Conservation (phyloP, 495 filamentous ascomycete species). For the Aspergillus indologenus region DNA sequence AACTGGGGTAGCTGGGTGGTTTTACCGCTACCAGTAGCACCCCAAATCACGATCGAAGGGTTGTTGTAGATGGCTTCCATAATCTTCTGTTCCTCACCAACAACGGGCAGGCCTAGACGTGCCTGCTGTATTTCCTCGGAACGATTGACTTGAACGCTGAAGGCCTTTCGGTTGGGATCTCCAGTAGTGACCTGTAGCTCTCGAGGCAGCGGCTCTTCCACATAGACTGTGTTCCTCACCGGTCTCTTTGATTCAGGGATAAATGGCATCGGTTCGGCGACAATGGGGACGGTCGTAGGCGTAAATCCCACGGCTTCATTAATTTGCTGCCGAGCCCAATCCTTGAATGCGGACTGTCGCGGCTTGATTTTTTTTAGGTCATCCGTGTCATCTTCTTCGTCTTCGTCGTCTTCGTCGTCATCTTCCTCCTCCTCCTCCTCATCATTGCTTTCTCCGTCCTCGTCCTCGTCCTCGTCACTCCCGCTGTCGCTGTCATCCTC, state of each 20-base stretch:
- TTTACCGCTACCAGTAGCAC: slow-evolving; percentile 94
- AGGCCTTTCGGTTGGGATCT: slow-evolving; percentile 67
- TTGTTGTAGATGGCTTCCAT: slow-evolving; percentile 97
- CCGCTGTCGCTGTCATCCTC: slow-evolving; percentile 10
- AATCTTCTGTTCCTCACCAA: slow-evolving; percentile 93
- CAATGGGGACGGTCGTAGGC: slow-evolving; percentile 41
- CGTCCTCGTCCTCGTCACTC: slow-evolving; percentile 20
- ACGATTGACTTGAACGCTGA: slow-evolving; percentile 69
- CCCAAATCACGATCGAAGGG: slow-evolving; percentile 84
- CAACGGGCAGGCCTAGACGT: slow-evolving; percentile 80
- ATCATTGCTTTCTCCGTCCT: slow-evolving; percentile 24
- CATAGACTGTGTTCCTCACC: slow-evolving; percentile 45
- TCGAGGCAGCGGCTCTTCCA: slow-evolving; percentile 73
- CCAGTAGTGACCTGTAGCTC: slow-evolving; percentile 63
- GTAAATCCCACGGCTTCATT: slow-evolving; percentile 69
- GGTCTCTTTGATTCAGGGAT: slow-evolving; percentile 26
- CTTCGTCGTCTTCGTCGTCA: slow-evolving; percentile 25
- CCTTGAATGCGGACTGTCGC: slow-evolving; percentile 77
- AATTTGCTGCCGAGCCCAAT: slow-evolving; percentile 83
- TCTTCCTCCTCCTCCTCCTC: slow-evolving; percentile 24
- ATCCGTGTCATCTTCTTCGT: slow-evolving; percentile 19
- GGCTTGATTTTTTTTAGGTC: slow-evolving; percentile 35
- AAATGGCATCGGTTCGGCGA: slow-evolving; percentile 30
- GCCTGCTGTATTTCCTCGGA: slow-evolving; percentile 69
- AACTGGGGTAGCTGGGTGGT: slow-evolving; percentile 98